Conservation (phyloP, 768 basidiomycete genomes). For the Naematelia aurantialba region DNA sequence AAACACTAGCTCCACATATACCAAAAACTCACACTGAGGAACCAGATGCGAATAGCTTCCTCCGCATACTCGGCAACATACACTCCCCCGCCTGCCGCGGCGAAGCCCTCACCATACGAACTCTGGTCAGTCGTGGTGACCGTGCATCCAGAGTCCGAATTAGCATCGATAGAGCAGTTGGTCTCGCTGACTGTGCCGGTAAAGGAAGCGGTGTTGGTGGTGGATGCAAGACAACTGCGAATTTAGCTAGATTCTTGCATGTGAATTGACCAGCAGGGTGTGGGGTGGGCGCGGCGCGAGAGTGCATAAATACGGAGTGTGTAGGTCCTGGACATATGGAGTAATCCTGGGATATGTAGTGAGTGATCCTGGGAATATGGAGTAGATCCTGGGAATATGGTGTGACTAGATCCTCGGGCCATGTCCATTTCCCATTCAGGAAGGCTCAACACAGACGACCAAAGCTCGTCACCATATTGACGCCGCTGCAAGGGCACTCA, state of each 20-base stretch:
- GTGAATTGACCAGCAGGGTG: background rate
- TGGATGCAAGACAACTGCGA: constrained; percentile 19
- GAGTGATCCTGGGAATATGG: no score
- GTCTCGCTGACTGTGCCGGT: constrained; percentile 48
- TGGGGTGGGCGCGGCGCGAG: background rate
- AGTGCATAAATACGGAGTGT: constrained; percentile 48
- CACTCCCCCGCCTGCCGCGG: constrained; percentile 65
- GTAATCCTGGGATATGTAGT: no score
- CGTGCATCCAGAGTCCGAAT: constrained; percentile 61
- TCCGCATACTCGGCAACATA: constrained; percentile 70
- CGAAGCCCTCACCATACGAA: constrained; percentile 68
- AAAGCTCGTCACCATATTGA: background rate
- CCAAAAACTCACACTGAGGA: constrained; percentile 55
- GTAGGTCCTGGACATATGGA: no score
- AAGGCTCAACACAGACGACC: no score
- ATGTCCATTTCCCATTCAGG: no score
- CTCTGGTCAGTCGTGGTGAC: constrained; percentile 57
- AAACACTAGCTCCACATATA: no score
- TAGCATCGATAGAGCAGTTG: constrained; percentile 55
- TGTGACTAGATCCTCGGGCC: no score
- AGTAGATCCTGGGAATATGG: no score
- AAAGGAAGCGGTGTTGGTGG: constrained; percentile 14
- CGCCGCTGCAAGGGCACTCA: constrained; percentile 11
- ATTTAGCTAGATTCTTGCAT: constrained; percentile 58
- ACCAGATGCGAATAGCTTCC: constrained; percentile 59